These are phyloP conservation scores for Aspergillus bertholletiae DNA, from an alignment of 495 filamentous ascomycete species.

Conservation along the genomic window DNA sequence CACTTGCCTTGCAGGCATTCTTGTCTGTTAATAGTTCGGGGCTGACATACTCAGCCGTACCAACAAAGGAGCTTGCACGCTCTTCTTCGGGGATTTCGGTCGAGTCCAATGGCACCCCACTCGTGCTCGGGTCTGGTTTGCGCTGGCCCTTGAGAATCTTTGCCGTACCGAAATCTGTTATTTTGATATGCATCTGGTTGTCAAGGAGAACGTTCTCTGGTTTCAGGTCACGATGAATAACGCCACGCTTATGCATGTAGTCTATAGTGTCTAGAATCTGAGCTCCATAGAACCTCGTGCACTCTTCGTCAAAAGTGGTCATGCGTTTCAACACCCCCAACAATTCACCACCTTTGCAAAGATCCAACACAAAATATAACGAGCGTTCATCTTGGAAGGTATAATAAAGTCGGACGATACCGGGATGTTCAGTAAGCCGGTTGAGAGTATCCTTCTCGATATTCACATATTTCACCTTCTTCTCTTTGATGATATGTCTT, in stretches of 20 bases:
- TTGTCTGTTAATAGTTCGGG: constrained; percentile 94
- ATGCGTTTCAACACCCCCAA: constrained; percentile 91
- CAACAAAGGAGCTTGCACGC: constrained; percentile 91
- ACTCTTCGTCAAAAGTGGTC: constrained; percentile 92
- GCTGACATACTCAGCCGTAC: constrained; percentile 97
- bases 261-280: constrained; percentile 96
- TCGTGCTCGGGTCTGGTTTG: constrained; percentile 42
- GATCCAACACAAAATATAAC: constrained; percentile 93
- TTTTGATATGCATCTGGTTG: constrained; percentile 95
- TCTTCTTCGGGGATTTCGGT: constrained; percentile 61
- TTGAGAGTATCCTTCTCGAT: constrained; percentile 99
- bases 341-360: constrained; percentile 89
- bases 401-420: constrained; percentile 95
- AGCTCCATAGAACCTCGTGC: constrained; percentile 89
- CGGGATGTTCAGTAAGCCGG: constrained; percentile 91
- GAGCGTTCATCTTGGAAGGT: constrained; percentile 97
- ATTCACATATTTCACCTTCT: constrained; percentile 99
- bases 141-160: constrained; percentile 77
- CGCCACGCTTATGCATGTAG: constrained; percentile 94
- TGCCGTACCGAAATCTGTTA: constrained; percentile 98
- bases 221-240: constrained; percentile 96
- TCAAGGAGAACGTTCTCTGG: constrained; percentile 97
- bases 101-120: constrained; percentile 45
- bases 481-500: constrained; percentile 99
- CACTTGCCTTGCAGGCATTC: constrained; percentile 95